Conservation (phyloP, 305 asterid genomes). For the Fraxinus baroniana region DNA sequence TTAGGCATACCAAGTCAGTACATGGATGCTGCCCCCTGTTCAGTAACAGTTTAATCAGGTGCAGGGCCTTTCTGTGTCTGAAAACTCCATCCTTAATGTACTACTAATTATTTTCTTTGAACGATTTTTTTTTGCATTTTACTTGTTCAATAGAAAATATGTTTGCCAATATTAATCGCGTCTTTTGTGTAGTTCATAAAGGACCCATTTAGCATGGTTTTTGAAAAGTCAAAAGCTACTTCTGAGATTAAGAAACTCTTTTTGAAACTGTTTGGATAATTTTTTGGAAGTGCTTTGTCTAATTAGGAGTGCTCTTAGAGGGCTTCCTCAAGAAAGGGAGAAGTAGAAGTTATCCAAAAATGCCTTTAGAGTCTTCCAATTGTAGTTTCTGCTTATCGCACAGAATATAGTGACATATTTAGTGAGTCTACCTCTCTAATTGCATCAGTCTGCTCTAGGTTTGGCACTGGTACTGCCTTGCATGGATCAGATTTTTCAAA, state of each 20-base stretch:
- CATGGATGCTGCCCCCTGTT: conserved; percentile 18
- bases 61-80: not conserved
- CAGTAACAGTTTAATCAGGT: conserved; percentile 27
- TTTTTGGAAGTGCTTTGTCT: not conserved
- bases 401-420: not conserved
- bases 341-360: no score
- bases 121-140: not conserved
- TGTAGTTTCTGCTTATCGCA: no score
- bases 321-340: not conserved
- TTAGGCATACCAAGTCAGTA: conserved; percentile 30
- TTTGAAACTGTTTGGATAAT: not conserved
- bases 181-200: not conserved
- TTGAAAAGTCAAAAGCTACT: not conserved
- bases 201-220: not conserved
- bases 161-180: not conserved
- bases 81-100: not conserved
- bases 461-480: conserved; percentile 44
- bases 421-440: not conserved
- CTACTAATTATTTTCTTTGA: not conserved
- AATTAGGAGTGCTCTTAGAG: no score
- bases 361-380: no score
- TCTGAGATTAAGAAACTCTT: not conserved
- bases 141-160: not conserved
- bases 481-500: conserved; percentile 47
- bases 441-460: conserved; percentile 37